A percentile compares a stretch with the other conserved stretches of the same genome.
Evolutionary conservation across 495 filamentous ascomycete genomes (phyloP).

Genomic region (Penicillium coprophilum): DNA sequence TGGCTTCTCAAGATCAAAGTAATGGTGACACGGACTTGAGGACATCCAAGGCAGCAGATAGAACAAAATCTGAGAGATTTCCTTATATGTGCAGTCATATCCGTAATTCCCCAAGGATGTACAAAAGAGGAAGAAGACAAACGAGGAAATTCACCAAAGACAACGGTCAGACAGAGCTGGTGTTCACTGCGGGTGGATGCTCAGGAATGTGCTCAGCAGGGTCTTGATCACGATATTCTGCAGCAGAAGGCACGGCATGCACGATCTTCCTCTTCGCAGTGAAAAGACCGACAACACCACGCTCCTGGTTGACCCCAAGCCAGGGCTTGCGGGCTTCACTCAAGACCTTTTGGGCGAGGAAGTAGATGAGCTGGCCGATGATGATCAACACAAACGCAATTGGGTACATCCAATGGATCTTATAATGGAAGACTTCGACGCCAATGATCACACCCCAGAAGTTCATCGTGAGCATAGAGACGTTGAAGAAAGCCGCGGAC

Average conservation of each 20-base stretch:
- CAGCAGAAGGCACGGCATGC: slow-evolving; percentile 16
- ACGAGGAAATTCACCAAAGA: background rate
- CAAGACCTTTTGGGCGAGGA: slow-evolving; percentile 66
- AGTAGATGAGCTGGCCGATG: slow-evolving; percentile 78
- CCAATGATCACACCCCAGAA: slow-evolving; percentile 97
- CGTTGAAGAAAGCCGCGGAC: slow-evolving; percentile 93
- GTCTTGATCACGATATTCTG: slow-evolving; percentile 8
- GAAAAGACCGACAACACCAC: slow-evolving; percentile 76
- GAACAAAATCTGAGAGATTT: background rate
- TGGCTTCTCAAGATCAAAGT: background rate
- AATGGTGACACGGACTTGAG: background rate
- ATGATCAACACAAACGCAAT: slow-evolving; percentile 93
- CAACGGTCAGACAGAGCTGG: slow-evolving; percentile 17
- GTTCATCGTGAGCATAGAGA: slow-evolving; percentile 88
- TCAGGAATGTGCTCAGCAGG: slow-evolving; percentile 7
- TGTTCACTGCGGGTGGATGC: slow-evolving; percentile 8
- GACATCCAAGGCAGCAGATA: background rate
- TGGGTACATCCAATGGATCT: slow-evolving; percentile 88
- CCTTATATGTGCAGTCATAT: background rate
- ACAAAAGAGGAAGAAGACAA: background rate
- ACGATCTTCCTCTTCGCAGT: slow-evolving; percentile 83
- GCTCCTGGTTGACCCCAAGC: slow-evolving; percentile 82
- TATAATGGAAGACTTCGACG: slow-evolving; percentile 75
- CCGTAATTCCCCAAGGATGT: background rate
- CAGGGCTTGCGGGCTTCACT: slow-evolving; percentile 96